phyloP scores from a whole-genome alignment of 495 filamentous ascomycete genomes.

The Lepidopterella palustris region DNA sequence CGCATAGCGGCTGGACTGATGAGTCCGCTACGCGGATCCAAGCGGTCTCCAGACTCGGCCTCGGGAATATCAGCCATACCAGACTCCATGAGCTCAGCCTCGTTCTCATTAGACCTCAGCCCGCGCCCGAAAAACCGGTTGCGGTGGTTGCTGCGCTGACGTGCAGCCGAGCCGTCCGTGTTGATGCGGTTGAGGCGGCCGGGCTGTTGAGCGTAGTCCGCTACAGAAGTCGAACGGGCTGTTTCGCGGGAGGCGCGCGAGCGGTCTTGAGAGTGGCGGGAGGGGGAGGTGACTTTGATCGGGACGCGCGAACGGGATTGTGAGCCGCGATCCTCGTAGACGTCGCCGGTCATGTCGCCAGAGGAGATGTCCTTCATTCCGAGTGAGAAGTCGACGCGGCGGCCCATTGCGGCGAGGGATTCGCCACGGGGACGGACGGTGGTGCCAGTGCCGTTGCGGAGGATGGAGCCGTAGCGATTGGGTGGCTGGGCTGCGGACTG shows the following conservation, averaged over 20 bases:
- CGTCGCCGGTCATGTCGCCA: slow-evolving; percentile 59
- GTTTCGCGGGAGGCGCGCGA: slow-evolving; percentile 24
- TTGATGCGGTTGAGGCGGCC: slow-evolving; percentile 26
- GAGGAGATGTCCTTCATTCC: slow-evolving; percentile 57
- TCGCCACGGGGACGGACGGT: slow-evolving; percentile 49
- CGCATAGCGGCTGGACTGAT: slow-evolving; percentile 31
- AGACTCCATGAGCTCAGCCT: slow-evolving; percentile 31
- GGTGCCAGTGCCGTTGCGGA: slow-evolving; percentile 48
- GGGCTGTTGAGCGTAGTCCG: slow-evolving; percentile 9
- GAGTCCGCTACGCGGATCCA: slow-evolving; percentile 34
- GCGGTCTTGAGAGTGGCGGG: slow-evolving; percentile 22
- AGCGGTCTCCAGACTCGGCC: slow-evolving; percentile 11
- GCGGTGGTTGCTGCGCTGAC: slow-evolving; percentile 27
- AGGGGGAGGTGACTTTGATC: slow-evolving; percentile 27
- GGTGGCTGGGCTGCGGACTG: not conserved
- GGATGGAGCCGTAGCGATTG: slow-evolving; percentile 45
- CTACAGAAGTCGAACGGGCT: slow-evolving; percentile 27
- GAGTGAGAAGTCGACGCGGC: slow-evolving; percentile 69
- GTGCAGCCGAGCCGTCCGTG: slow-evolving; percentile 21
- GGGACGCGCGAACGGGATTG: slow-evolving; percentile 16
- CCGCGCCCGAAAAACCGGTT: slow-evolving; percentile 38
- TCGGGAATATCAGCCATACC: slow-evolving; percentile 37
- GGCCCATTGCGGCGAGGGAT: slow-evolving; percentile 48
- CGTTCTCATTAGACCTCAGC: slow-evolving; percentile 8
- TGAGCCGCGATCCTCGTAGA: slow-evolving; percentile 50